phyloP scores from a whole-genome alignment of 179 eudicot species.

The Spinacia oleracea region DNA sequence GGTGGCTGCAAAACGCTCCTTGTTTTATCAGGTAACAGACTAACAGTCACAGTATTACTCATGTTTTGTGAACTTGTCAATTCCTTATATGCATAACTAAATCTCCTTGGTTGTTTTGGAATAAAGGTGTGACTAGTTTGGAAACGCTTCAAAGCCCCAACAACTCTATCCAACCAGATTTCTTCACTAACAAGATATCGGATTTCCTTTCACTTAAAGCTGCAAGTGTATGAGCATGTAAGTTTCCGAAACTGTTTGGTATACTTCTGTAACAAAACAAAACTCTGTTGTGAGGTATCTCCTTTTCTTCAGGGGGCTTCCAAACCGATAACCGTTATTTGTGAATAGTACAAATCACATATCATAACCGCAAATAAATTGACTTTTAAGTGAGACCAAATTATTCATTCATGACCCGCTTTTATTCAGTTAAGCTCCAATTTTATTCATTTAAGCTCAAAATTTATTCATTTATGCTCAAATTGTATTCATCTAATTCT shows the following conservation, averaged over 20 bases:
- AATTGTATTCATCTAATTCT: no score
- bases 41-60: slow-evolving; percentile 17
- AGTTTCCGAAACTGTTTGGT: neutral
- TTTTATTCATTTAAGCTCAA: no score
- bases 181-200: slow-evolving; percentile 87
- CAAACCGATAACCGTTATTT: no score
- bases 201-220: slow-evolving; percentile 85
- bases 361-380: no score
- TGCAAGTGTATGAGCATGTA: slow-evolving; percentile 55
- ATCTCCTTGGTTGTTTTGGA: neutral
- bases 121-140: slow-evolving; percentile 74
- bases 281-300: no score
- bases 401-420: no score
- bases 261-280: neutral
- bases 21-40: slow-evolving; percentile 76
- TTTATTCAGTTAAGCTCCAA: no score
- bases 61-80: neutral
- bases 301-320: neutral
- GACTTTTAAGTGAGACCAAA: no score
- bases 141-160: slow-evolving; percentile 73
- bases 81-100: neutral
- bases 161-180: slow-evolving; percentile 86
- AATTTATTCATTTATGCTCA: no score
- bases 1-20: slow-evolving; percentile 99
- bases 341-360: no score